phyloP scores from a whole-genome alignment of 1,139 yeast species.

The Candida neerlandica region DNA sequence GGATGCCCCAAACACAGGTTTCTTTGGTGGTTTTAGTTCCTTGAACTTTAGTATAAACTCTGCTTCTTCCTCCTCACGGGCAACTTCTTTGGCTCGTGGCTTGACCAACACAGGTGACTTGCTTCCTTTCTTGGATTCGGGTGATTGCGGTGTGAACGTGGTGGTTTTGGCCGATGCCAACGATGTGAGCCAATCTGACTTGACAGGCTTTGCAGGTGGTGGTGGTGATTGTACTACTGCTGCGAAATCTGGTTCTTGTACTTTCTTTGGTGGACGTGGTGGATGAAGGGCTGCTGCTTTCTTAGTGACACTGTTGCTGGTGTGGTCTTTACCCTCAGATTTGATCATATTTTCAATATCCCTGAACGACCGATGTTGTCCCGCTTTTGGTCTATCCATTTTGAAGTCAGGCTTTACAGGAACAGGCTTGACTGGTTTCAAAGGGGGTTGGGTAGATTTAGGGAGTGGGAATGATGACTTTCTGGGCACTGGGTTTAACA shows the following conservation, averaged over 20 bases:
- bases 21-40: neutral
- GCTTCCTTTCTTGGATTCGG: slow-evolving; percentile 3
- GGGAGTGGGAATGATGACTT: slow-evolving; percentile 11
- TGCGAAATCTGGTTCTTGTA: no score
- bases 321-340: no score
- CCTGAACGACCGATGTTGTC: slow-evolving; percentile 22
- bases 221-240: no score
- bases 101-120: neutral
- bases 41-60: neutral
- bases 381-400: neutral
- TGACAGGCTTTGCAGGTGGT: slow-evolving; percentile 5
- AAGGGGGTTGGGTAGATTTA: neutral
- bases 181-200: slow-evolving; percentile 11
- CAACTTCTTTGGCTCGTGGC: neutral
- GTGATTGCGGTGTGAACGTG: slow-evolving; percentile 10
- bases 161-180: slow-evolving; percentile 8
- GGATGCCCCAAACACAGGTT: slow-evolving; percentile 16
- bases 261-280: slow-evolving; percentile 9
- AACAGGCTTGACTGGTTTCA: neutral
- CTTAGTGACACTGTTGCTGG: no score
- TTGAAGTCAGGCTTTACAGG: neutral
- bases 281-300: slow-evolving; percentile 6
- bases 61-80: neutral
- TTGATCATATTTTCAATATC: slow-evolving; percentile 25
- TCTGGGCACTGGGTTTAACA: slow-evolving; percentile 26